Evolutionary conservation across 148 eudicot species (phyloP).

Genomic region (Cornus florida): DNA sequence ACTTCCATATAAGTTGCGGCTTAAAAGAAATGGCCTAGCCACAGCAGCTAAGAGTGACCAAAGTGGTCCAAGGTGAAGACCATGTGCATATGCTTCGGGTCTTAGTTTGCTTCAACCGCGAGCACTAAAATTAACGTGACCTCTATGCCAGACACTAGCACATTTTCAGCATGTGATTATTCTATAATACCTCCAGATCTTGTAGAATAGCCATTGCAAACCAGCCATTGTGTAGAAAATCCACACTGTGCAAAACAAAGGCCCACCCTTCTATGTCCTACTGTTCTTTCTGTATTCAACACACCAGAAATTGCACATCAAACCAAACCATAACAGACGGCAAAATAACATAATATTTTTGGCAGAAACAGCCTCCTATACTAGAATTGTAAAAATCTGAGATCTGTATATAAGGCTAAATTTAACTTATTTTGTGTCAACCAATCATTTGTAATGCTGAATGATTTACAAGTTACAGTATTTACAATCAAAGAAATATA

Average conservation of each 20-base stretch:
- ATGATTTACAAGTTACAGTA: no score
- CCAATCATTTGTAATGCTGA: neutral
- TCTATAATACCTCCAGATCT: neutral
- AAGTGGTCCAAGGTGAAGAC: no score
- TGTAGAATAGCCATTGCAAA: neutral
- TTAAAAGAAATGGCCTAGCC: no score
- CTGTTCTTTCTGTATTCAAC: neutral
- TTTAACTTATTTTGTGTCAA: neutral
- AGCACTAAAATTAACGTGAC: no score
- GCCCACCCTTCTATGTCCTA: neutral
- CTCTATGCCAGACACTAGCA: no score
- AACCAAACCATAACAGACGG: neutral
- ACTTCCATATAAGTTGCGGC: no score
- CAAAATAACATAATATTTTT: neutral
- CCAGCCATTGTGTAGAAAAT: no score
- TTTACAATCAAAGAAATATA: neutral
- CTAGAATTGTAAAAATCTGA: neutral
- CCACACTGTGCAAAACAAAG: no score
- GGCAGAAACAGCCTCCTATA: neutral
- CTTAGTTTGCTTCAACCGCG: no score
- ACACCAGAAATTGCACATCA: neutral
- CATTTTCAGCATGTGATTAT: no score
- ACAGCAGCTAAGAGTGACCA: no score
- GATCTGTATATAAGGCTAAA: neutral
- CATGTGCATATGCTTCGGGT: no score